A percentile compares a stretch with the other conserved stretches of the same genome.
Evolutionary conservation across 768 basidiomycete species (phyloP).

Genomic region (Hypholoma fasciculare): DNA sequence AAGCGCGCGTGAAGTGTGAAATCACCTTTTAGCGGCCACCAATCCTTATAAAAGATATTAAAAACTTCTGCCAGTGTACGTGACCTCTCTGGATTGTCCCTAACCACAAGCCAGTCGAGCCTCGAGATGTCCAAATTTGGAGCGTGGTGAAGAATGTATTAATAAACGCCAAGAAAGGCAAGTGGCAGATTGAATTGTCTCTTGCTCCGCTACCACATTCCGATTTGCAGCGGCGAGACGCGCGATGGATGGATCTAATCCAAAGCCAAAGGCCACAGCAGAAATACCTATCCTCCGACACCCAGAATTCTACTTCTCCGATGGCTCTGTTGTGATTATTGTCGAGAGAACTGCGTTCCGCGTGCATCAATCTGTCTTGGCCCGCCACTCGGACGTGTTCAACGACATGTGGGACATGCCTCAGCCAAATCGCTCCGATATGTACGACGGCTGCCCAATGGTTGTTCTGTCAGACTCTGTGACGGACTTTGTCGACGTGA

Average conservation of each 20-base stretch:
- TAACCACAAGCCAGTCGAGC: too few relatives aligned
- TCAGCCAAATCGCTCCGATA: slow-evolving; percentile 31
- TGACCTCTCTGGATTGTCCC: too few relatives aligned
- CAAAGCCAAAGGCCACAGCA: not conserved
- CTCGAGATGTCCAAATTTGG: too few relatives aligned
- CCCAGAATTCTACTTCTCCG: slow-evolving; percentile 37
- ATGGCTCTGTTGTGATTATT: slow-evolving; percentile 41
- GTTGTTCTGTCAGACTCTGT: slow-evolving; percentile 32
- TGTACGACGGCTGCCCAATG: slow-evolving; percentile 35
- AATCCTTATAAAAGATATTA: too few relatives aligned
- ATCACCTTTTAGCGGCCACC: too few relatives aligned
- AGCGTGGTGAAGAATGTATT: too few relatives aligned
- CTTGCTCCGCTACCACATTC: not conserved
- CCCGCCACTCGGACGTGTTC: slow-evolving; percentile 41
- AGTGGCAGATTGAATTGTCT: not conserved
- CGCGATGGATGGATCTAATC: not conserved
- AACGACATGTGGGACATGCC: slow-evolving; percentile 37
- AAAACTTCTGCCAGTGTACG: too few relatives aligned
- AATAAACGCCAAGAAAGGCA: not conserved
- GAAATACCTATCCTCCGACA: slow-evolving; percentile 16
- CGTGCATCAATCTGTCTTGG: slow-evolving; percentile 38
- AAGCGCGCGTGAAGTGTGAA: too few relatives aligned
- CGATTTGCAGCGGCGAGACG: not conserved
- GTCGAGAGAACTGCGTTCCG: slow-evolving; percentile 32
- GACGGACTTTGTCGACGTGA: slow-evolving; percentile 34